Evolutionary conservation across 768 basidiomycete species (phyloP).

Genomic region (Mrakia hoshinonis): DNA sequence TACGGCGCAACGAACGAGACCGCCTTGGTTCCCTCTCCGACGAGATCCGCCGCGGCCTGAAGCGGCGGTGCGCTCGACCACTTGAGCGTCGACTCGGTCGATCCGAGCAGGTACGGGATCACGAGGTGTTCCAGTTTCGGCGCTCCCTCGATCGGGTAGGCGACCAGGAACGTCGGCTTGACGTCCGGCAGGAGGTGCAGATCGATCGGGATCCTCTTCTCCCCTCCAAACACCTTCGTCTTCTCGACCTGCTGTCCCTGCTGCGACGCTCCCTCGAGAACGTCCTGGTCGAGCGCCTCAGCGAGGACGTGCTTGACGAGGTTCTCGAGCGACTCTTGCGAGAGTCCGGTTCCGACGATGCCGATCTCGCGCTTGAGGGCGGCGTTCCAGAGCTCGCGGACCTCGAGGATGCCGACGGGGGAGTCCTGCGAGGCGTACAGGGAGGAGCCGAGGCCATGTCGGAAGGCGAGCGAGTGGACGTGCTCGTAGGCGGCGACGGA

Average conservation of each 20-base stretch:
- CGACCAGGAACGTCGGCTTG: conserved; percentile 72
- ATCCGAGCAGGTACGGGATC: conserved; percentile 63
- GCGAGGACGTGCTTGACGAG: conserved; percentile 57
- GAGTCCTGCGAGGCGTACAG: conserved; percentile 70
- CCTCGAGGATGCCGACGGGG: conserved; percentile 54
- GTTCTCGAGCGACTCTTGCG: conserved; percentile 46
- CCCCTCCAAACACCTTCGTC: conserved; percentile 72
- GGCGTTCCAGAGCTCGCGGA: conserved; percentile 62
- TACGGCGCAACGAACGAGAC: conserved; percentile 74
- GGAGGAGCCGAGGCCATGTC: conserved; percentile 81
- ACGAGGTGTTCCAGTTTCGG: conserved; percentile 62
- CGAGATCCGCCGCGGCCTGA: conserved; percentile 51
- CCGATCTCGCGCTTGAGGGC: conserved; percentile 63
- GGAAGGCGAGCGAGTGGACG: conserved; percentile 87
- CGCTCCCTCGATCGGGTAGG: conserved; percentile 64
- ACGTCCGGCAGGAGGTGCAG: conserved; percentile 50
- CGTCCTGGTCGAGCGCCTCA: neutral
- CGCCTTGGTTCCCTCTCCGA: conserved; percentile 48
- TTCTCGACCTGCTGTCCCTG: conserved; percentile 41
- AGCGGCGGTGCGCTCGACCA: conserved; percentile 71
- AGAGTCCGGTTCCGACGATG: conserved; percentile 78
- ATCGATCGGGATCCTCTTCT: conserved; percentile 57
- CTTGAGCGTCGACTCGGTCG: conserved; percentile 55
- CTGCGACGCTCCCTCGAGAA: neutral
- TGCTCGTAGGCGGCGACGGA: conserved; percentile 67